Base-by-base conservation (phyloP, 1,139 yeast species). In the Pichia sp. region DNA sequence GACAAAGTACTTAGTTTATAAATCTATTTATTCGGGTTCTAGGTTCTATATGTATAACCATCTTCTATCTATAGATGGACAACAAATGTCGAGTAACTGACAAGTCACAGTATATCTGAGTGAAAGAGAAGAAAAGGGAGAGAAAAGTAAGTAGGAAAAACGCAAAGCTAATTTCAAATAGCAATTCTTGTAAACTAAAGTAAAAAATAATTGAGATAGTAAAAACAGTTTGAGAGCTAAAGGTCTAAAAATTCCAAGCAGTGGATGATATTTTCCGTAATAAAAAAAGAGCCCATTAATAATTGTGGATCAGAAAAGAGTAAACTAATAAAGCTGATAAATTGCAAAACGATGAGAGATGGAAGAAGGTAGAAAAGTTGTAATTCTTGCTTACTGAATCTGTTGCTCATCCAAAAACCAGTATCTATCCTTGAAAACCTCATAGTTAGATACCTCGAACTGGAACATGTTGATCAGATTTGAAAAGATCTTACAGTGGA, bases 401-500 rank as follows among this genome's bases (percentile, higher is more conserved):
- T 42, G 15, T 15, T 41, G 44, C 34, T 55, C 47, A 19, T 53
- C 57, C 48, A 67, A 53, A 57, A 68, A 68, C 55, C 63, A 49
- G 51, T 62, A 69, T 36, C 61, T 60, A 23, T 66, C 67, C 8
- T 58, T 50, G 48, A 63, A 65, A 8, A 58, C 47, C 23, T 64
- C 65, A 26, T 64, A 62, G 53, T 67, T 57, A 4, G 59, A 55
- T 41, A 70, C 52, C 52, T 70, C 72, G 51, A 55, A 62, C 51
- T 65, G 65, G 50, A 68, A 68, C 68, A 69, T 65, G 4, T 65
- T 64, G 23, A 70, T 61, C 45, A 70, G 61, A 53, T 64, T 69
- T 15, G 61, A 53, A 45, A 70, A 69, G 11, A 70, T 66, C 46
- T 68, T 68, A 26, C 69, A 65, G 47, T 70, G 72, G 61, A 69